Evolutionary conservation across 2,329 filamentous ascomycete genomes (phyloP), one percentile per base, ranked within the genome.

Genomic region (Davidsoniella virescens): DNA sequence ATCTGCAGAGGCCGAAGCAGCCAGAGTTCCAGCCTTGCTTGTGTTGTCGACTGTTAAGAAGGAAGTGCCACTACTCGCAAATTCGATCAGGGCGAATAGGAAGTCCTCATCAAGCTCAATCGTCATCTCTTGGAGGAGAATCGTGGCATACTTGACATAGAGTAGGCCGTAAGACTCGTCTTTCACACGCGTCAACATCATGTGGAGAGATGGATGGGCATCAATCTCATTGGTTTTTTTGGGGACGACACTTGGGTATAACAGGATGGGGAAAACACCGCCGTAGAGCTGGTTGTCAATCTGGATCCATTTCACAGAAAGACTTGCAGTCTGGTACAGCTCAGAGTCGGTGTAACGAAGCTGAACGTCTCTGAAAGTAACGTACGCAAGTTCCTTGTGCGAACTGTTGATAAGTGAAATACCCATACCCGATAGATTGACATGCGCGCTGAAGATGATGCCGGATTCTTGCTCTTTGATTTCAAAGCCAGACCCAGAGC

Each of bases 221-320:
- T 96, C 92, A 62, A 94, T 92, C 64, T 98, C 92, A 60, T 92
- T 88, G 36, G 87, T 87, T 56, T 87, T 92, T 72, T 96, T 96
- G 0, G 92, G 90, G 14, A 98, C 92, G 8, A 98, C 92, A 65
- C 88, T 95, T 5, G 92, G 92, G 62, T 98, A 98, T 52, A 98
- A 72, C 26, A 98, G 79, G 67, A 98, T 94, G 0, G 92, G 92
- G 72, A 98, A 98, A 57, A 98, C 88, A 23, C 93, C 92, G 25
- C 93, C 93, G 60, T 98, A 98, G 12, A 98, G 76, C 64, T 98
- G 92, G 59, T 98, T 98, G 65, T 98, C 92, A 58, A 98, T 85
- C 65, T 98, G 92, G 25, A 98, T 92, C 93, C 93, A 98, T 64
- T 98, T 96, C 62, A 96, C 82, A 0, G 87, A 85, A 47, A 92